These are phyloP conservation scores for Thalia dealbata DNA, from an alignment of 176 grass and related monocot species.

Conservation along the genomic window DNA sequence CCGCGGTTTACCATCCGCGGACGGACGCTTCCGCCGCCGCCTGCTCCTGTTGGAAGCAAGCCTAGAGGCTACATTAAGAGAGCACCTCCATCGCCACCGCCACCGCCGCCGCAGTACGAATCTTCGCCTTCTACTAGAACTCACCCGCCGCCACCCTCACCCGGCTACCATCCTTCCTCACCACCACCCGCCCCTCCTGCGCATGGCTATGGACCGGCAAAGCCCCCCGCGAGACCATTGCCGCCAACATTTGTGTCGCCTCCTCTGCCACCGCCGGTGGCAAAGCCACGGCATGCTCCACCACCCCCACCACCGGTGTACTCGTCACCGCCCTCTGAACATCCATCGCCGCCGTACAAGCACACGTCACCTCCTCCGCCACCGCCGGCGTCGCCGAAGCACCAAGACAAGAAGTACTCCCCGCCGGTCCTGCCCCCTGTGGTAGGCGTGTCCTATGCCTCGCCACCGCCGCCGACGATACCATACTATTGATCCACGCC, in stretches of 20 bases:
- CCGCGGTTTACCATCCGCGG: conserved; percentile 1
- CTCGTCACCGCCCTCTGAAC: conserved; percentile 11
- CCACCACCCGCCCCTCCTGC: neutral
- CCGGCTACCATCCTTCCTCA: neutral
- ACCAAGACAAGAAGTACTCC: neutral
- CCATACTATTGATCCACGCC: conserved; percentile 13
- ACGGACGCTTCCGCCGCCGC: neutral
- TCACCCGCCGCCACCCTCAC: conserved; percentile 1
- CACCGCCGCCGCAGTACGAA: conserved; percentile 1
- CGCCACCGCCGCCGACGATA: conserved; percentile 19
- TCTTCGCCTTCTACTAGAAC: conserved; percentile 18
- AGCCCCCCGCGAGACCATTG: neutral
- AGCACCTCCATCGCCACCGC: neutral
- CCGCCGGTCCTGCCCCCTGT: conserved; percentile 4
- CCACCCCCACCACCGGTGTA: neutral
- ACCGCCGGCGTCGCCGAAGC: conserved; percentile 21
- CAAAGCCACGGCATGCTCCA: neutral
- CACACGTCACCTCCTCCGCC: conserved; percentile 2
- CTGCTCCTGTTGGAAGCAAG: conserved; percentile 1
- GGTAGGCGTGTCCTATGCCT: conserved; percentile 17
- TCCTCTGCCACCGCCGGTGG: neutral
- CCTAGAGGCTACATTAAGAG: neutral
- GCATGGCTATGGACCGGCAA: neutral
- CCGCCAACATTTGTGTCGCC: neutral
- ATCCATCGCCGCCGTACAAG: conserved; percentile 17